Base-by-base conservation (phyloP, 768 basidiomycete genomes). In the Coprinopsis marcescibilis region DNA sequence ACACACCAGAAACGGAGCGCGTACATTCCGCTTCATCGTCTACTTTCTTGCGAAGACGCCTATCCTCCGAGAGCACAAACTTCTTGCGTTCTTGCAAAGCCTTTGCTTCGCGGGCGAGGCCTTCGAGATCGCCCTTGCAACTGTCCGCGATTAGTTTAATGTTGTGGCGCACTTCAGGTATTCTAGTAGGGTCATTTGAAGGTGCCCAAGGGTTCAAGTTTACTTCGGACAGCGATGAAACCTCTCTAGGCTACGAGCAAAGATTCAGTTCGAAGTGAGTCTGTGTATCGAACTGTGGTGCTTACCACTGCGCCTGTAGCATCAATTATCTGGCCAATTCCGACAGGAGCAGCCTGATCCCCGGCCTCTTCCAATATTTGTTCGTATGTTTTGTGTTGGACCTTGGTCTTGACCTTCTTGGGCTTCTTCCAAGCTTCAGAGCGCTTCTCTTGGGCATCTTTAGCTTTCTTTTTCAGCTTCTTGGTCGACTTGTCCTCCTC, bases 91-190 rank as follows among this genome's bases (percentile, higher is more conserved):
- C 89, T 52, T 85, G 77, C 2, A 97, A 72, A 2, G 81, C 76
- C 54, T 84, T 86, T 2, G 89, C 96, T 69, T 99, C 96, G 13
- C 84, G 78, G 0, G 92, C 92, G 19, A 98, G 78, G 4, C 89
- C 86, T 45, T 91, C 87, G 11, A 99, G 75, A 50, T 95, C 88
- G 14, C 73, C 79, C 55, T 88, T 89, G 56, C 91, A 85, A 1
- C 81, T 73, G 38, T 92, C 89, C 1, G 80, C 75, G 26, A 99
- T 90, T 34, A 97, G 77, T 3, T 87, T 81, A 21, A 99, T 67
- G 62, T 98, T 99, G 62, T 99, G 94, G 20, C 95, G 80, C n/a
- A 99, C 80, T 70, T 99, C 96, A 0, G 96, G 96, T 52, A 98
- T 83, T 45, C 89, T 84, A 39, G 83, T 89, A 4, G 84, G 76